Conservation (phyloP, 1,284 basidiomycete genomes). For the Pseudozyma sp. region DNA sequence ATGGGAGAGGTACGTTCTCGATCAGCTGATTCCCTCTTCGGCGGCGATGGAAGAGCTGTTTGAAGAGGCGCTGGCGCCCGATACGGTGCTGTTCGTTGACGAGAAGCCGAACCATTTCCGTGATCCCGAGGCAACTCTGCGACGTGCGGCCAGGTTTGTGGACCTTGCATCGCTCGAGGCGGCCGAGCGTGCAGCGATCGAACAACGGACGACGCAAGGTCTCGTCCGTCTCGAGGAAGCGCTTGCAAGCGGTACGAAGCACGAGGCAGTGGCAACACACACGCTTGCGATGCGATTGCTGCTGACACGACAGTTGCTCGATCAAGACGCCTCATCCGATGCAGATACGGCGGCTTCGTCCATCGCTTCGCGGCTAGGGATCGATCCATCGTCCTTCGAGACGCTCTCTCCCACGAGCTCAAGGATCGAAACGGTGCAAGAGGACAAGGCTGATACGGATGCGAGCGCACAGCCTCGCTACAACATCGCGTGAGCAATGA, state of each 20-base stretch:
- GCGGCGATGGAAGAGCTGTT: constrained; percentile 22
- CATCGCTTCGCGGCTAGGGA: constrained; percentile 21
- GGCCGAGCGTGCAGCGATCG: background rate
- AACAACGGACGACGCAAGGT: background rate
- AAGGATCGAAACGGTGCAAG: background rate
- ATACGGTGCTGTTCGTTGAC: constrained; percentile 50
- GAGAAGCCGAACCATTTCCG: constrained; percentile 60
- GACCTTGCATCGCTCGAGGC: constrained; percentile 6
- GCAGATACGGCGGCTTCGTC: constrained; percentile 8
- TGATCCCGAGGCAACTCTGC: constrained; percentile 44
- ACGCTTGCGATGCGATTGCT: constrained; percentile 34
- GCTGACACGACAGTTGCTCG: constrained; percentile 14
- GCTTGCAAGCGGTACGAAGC: background rate
- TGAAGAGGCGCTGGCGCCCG: constrained; percentile 31
- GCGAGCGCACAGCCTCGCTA: constrained; percentile 33
- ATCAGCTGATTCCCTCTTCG: constrained; percentile 24
- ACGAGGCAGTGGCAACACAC: constrained; percentile 27
- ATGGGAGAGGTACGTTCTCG: constrained; percentile 38
- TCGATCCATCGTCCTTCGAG: constrained; percentile 14
- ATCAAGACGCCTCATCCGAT: background rate
- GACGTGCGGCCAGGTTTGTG: constrained; percentile 41
- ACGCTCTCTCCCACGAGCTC: background rate
- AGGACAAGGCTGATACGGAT: background rate
- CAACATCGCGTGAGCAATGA: constrained; percentile 51
- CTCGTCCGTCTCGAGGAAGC: constrained; percentile 19